Conservation (phyloP, 176 grass and related monocot genomes). For the sorghum (Sorghum bicolor) region DNA sequence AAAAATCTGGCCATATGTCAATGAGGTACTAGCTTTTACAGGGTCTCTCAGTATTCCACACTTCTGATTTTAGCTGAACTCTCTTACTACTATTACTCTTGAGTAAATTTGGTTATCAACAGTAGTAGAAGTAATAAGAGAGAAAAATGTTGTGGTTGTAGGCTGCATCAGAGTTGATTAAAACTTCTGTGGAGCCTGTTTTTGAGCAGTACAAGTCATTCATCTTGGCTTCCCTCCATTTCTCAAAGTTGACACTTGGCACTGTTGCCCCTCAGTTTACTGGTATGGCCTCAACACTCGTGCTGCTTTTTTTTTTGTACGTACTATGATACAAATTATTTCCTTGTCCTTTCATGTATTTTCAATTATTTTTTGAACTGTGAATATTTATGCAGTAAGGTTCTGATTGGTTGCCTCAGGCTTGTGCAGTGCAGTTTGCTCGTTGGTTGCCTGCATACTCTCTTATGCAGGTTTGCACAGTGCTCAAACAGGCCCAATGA, state of each 20-base stretch:
- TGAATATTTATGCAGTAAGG: not conserved
- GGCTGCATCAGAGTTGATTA: conserved; percentile 97
- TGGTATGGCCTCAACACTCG: conserved; percentile 40
- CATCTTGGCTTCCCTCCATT: conserved; percentile 77
- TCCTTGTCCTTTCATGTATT: not conserved
- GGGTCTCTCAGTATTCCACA: conserved; percentile 17
- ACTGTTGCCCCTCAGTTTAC: conserved; percentile 98
- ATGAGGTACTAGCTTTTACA: conserved; percentile 53
- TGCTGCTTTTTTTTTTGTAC: not conserved
- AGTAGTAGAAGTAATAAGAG: conserved; percentile 6
- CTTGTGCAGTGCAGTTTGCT: not conserved
- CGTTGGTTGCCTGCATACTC: not conserved
- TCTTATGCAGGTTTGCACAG: not conserved
- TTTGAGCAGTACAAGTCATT: conserved; percentile 97
- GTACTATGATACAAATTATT: not conserved
- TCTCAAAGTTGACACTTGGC: conserved; percentile 96
- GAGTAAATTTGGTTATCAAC: conserved; percentile 35
- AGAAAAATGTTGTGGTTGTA: conserved; percentile 42
- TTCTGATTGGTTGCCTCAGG: not conserved
- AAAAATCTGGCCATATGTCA: conserved; percentile 93
- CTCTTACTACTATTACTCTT: conserved; percentile 4
- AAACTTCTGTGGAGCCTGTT: conserved; percentile 84
- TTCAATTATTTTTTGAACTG: not conserved
- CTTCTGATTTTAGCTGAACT: conserved; percentile 17
- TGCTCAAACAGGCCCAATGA: not conserved